phyloP scores from a whole-genome alignment of 1,139 yeast species.

The Candida frijolesensis region DNA sequence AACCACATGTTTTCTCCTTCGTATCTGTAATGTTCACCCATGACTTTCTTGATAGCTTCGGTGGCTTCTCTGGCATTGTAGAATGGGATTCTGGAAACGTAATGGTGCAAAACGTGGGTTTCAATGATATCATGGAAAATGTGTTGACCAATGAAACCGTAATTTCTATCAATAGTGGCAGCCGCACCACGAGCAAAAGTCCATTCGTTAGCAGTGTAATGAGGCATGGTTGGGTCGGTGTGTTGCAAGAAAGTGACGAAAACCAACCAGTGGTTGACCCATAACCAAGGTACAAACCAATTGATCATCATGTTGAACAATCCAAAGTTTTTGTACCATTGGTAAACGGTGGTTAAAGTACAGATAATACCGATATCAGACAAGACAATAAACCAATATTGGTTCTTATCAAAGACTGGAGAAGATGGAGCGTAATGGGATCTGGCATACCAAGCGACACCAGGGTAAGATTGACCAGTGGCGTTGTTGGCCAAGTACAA shows the following conservation, averaged over 20 bases:
- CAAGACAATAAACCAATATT: slow-evolving; percentile 68
- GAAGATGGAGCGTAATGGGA: slow-evolving; percentile 73
- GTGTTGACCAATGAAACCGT: slow-evolving; percentile 78
- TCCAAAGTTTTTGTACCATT: slow-evolving; percentile 67
- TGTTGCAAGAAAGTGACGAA: slow-evolving; percentile 85
- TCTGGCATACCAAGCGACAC: slow-evolving; percentile 45
- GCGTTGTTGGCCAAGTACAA: slow-evolving; percentile 68
- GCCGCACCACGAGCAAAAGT: slow-evolving; percentile 89
- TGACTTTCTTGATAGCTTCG: slow-evolving; percentile 73
- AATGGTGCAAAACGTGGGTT: slow-evolving; percentile 88
- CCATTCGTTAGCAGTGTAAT: slow-evolving; percentile 76
- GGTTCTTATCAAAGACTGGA: slow-evolving; percentile 71
- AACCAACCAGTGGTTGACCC: slow-evolving; percentile 90
- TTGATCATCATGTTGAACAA: slow-evolving; percentile 63
- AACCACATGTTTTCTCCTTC: slow-evolving; percentile 73
- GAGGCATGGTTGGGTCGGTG: slow-evolving; percentile 80
- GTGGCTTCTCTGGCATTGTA: slow-evolving; percentile 84
- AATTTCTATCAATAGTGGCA: slow-evolving; percentile 82
- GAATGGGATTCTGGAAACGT: slow-evolving; percentile 82
- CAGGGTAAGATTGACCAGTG: slow-evolving; percentile 71
- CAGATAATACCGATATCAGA: slow-evolving; percentile 71
- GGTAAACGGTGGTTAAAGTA: slow-evolving; percentile 57
- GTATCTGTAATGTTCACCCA: slow-evolving; percentile 77
- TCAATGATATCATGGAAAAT: slow-evolving; percentile 88
- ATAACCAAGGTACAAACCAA: slow-evolving; percentile 77